phyloP scores from a whole-genome alignment of 2,329 filamentous ascomycete genomes.

The Metarhizium robertsii region DNA sequence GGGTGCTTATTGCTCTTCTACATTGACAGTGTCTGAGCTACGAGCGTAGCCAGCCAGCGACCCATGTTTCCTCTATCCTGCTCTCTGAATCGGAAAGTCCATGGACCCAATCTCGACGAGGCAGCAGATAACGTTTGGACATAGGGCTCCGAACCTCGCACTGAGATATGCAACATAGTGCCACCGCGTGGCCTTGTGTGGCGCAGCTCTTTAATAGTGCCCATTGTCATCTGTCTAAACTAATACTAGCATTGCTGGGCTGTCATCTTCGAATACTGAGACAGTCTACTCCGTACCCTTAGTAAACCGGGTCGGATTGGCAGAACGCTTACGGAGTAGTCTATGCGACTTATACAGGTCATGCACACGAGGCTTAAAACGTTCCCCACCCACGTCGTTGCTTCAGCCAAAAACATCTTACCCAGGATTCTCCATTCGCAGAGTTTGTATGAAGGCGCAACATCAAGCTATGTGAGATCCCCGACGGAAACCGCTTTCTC shows the following conservation, averaged over 20 bases:
- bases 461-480: too few species aligned
- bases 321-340: not conserved
- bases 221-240: too few species aligned
- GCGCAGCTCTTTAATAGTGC: not conserved
- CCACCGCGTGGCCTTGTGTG: constrained; percentile 2
- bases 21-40: not conserved
- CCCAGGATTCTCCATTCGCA: too few species aligned
- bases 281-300: too few species aligned
- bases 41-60: not conserved
- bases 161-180: not conserved
- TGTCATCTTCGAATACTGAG: too few species aligned
- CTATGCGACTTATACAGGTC: not conserved
- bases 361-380: not conserved
- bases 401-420: not conserved
- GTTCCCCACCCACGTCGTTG: not conserved
- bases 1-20: too few species aligned
- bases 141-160: too few species aligned
- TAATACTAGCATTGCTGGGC: not conserved
- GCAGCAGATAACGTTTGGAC: too few species aligned
- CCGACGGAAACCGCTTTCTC: not conserved
- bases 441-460: too few species aligned
- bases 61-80: not conserved
- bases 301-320: too few species aligned
- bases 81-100: not conserved
- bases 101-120: not conserved